Conservation (phyloP, 176 grass and related monocot species). For the Neostapfia colusana region DNA sequence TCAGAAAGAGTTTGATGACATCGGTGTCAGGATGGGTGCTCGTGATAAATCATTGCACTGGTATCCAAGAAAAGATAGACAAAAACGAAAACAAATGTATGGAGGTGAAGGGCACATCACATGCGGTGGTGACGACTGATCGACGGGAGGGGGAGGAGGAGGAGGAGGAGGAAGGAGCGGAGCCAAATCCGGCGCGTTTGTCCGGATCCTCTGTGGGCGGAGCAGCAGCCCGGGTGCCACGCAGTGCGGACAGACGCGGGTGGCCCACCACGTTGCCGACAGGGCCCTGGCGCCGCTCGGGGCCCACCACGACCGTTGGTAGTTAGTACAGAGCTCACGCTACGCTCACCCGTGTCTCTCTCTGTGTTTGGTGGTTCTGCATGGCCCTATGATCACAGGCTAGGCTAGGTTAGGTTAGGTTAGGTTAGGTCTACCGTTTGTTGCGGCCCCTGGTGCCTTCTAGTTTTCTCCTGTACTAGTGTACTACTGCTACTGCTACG, state of each 20-base stretch:
- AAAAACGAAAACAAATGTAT: no score
- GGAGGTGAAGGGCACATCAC: no score
- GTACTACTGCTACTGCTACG: neutral
- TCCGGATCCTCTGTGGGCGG: no score
- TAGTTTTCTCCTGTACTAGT: neutral
- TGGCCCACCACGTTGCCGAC: slow-evolving; percentile 45
- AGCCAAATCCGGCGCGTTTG: slow-evolving; percentile 22
- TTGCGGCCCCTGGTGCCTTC: neutral
- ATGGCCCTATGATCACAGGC: no score
- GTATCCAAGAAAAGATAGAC: no score
- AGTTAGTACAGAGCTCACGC: slow-evolving; percentile 34
- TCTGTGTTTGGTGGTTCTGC: neutral
- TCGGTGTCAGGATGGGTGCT: no score
- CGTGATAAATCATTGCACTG: no score
- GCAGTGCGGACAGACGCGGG: slow-evolving; percentile 1
- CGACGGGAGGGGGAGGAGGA: no score
- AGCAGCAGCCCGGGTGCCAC: slow-evolving; percentile 16
- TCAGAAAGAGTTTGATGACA: no score
- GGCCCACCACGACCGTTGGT: slow-evolving; percentile 54
- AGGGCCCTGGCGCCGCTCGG: neutral
- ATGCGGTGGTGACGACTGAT: no score
- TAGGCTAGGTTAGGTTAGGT: no score
- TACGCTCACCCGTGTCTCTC: neutral
- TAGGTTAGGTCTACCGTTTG: slow-evolving; percentile 1
- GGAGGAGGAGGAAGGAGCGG: neutral